Evolutionary conservation across 2,329 filamentous ascomycete species (phyloP).

Genomic region (Fusarium sp.): DNA sequence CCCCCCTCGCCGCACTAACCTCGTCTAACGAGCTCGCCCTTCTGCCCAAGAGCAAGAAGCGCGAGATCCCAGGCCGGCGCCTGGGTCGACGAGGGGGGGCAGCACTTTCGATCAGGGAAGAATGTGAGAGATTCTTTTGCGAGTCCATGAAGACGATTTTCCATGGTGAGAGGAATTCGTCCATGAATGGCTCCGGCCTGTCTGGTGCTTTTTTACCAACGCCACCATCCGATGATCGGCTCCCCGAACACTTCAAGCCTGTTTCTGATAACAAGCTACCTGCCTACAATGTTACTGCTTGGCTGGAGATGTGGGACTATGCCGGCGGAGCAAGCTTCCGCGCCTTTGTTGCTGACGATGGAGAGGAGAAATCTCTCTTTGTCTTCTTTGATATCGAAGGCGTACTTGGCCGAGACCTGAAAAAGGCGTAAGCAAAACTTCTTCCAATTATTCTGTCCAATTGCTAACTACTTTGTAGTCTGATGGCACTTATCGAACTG

Average conservation of each 20-base stretch:
- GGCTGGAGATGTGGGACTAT: constrained; percentile 88
- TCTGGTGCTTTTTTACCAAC: constrained; percentile 74
- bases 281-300: constrained; percentile 62
- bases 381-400: constrained; percentile 82
- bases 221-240: constrained; percentile 61
- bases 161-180: constrained; percentile 90
- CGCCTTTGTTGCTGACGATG: constrained; percentile 80
- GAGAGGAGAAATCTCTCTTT: constrained; percentile 79
- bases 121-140: constrained; percentile 99
- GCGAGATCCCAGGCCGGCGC: constrained; percentile 53
- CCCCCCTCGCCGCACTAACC: constrained; percentile 83
- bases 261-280: constrained; percentile 41
- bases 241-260: constrained; percentile 49
- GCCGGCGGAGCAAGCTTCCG: constrained; percentile 84
- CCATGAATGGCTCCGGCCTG: constrained; percentile 83
- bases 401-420: constrained; percentile 79
- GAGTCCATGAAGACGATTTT: constrained; percentile 93
- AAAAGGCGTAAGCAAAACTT: constrained; percentile 76
- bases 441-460: background rate
- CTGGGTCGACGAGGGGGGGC: constrained; percentile 82
- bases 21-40: constrained; percentile 73
- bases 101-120: constrained; percentile 95
- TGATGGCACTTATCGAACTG: constrained; percentile 91
- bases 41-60: constrained; percentile 64
- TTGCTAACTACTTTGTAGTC: constrained; percentile 55